Evolutionary conservation across 306 rosid genomes (phyloP).

Genomic region (Oemleria cerasiformis): DNA sequence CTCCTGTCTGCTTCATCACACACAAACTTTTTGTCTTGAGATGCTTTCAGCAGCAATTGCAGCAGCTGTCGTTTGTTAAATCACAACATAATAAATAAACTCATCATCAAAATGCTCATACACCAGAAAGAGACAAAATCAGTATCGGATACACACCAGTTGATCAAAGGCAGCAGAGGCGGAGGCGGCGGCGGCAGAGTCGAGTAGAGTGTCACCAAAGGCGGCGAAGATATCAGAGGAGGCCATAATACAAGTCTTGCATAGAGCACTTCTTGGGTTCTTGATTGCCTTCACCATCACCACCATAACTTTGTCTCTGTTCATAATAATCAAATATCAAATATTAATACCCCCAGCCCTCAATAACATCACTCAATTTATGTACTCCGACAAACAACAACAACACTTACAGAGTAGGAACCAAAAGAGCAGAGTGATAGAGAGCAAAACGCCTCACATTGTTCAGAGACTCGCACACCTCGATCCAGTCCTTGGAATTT

Average conservation of each 20-base stretch:
- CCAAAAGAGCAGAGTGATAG: conserved; percentile 52
- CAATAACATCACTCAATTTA: too few relatives aligned
- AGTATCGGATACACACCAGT: conserved; percentile 45
- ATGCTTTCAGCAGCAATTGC: conserved; percentile 79
- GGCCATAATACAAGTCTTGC: conserved; percentile 96
- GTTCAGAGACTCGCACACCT: conserved; percentile 73
- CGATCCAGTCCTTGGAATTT: conserved; percentile 73
- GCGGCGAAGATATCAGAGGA: conserved; percentile 71
- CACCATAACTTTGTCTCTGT: conserved; percentile 60
- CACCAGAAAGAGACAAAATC: neutral
- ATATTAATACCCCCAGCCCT: too few relatives aligned
- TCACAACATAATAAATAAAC: neutral
- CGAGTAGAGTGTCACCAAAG: conserved; percentile 69
- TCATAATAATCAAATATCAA: neutral
- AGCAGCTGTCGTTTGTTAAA: conserved; percentile 42
- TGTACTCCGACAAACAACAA: neutral
- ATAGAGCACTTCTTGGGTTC: conserved; percentile 87
- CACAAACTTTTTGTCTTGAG: conserved; percentile 85
- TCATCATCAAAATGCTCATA: neutral
- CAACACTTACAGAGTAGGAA: conserved; percentile 37
- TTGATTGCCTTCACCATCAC: conserved; percentile 80
- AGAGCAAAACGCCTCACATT: conserved; percentile 67
- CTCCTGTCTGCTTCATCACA: conserved; percentile 94
- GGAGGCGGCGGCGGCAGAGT: conserved; percentile 50
- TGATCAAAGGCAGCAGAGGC: conserved; percentile 63